Evolutionary conservation across 164 flowering plant species (phyloP).

Genomic region (Magnolia sinica): DNA sequence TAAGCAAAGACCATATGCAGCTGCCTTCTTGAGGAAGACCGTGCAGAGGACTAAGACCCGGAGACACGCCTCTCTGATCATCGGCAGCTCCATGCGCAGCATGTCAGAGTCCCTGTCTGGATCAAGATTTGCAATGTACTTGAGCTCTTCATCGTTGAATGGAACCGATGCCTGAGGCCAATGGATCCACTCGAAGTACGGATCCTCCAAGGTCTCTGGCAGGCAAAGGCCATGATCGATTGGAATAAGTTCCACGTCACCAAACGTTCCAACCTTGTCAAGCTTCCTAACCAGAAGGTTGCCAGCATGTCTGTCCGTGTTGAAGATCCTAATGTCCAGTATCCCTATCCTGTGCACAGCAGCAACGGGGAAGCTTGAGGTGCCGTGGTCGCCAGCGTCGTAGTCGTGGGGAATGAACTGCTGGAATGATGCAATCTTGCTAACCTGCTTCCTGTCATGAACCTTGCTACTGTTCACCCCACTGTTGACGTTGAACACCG

Average conservation of each 20-base stretch:
- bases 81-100: slow-evolving; percentile 60
- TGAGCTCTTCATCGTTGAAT: slow-evolving; percentile 63
- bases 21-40: slow-evolving; percentile 58
- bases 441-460: slow-evolving; percentile 2
- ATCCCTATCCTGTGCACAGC: slow-evolving; percentile 20
- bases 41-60: slow-evolving; percentile 57
- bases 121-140: slow-evolving; percentile 49
- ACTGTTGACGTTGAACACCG: slow-evolving; percentile 26
- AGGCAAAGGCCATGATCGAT: slow-evolving; percentile 75
- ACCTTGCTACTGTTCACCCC: slow-evolving; percentile 29
- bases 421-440: slow-evolving; percentile 19
- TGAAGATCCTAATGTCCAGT: slow-evolving; percentile 9
- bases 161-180: slow-evolving; percentile 80
- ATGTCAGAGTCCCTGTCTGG: slow-evolving; percentile 53
- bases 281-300: slow-evolving; percentile 58
- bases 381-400: slow-evolving; percentile 15
- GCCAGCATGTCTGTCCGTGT: slow-evolving; percentile 58
- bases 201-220: slow-evolving; percentile 70
- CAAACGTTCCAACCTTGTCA: slow-evolving; percentile 48
- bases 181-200: slow-evolving; percentile 74
- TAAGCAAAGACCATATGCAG: slow-evolving; percentile 51
- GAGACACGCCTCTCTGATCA: slow-evolving; percentile 65
- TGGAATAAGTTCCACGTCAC: slow-evolving; percentile 59
- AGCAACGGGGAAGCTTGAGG: slow-evolving; percentile 15
- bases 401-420: slow-evolving; percentile 20